Evolutionary conservation across 441 rosid species (phyloP).

Genomic region (Gossypium gossypioides): DNA sequence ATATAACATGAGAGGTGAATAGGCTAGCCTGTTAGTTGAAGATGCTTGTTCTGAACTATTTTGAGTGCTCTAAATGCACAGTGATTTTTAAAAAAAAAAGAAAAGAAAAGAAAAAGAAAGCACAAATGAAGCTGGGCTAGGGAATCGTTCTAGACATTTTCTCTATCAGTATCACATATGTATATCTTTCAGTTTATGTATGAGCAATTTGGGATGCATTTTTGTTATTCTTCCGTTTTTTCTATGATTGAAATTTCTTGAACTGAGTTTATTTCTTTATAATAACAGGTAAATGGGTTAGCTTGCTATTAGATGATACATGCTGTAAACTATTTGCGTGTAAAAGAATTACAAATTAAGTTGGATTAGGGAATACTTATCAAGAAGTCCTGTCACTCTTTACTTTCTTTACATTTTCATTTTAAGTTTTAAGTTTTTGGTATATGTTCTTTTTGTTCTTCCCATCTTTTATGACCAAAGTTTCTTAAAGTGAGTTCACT

Average conservation of each 20-base stretch:
- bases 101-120: neutral
- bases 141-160: neutral
- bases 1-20: neutral
- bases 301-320: neutral
- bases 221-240: neutral
- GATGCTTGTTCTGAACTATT: neutral
- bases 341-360: neutral
- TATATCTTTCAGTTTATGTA: neutral
- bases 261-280: slow-evolving; percentile 6
- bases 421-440: neutral
- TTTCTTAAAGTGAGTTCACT: slow-evolving; percentile 18
- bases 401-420: neutral
- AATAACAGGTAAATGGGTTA: neutral
- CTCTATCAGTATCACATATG: neutral
- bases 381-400: neutral
- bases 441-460: neutral
- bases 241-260: slow-evolving; percentile 4
- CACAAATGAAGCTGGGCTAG: neutral
- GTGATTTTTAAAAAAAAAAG: no score
- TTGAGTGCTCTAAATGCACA: neutral
- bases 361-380: neutral
- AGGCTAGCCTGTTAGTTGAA: neutral
- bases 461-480: neutral
- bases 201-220: neutral
- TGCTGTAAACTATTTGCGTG: neutral